Evolutionary conservation across 1,139 yeast species (phyloP).

Genomic region (Taphrina sp.): DNA sequence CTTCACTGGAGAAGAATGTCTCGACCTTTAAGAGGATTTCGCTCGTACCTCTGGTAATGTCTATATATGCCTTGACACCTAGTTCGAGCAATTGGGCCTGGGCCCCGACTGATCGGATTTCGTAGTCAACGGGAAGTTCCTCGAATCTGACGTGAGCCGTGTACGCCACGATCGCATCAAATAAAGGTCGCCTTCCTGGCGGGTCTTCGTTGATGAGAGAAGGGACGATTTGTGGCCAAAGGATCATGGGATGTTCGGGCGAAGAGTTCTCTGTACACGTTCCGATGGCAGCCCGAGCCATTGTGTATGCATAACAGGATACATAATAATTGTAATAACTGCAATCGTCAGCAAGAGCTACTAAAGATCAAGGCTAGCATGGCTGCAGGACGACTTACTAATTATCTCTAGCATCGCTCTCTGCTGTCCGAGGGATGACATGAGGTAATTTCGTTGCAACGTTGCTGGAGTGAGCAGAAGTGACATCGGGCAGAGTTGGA

Average conservation of each 20-base stretch:
- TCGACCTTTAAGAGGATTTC: slow-evolving; percentile 10
- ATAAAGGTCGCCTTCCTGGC: slow-evolving; percentile 16
- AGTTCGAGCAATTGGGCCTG: slow-evolving; percentile 10
- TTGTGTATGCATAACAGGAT: neutral
- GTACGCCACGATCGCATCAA: slow-evolving; percentile 18
- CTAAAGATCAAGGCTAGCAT: neutral
- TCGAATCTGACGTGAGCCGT: slow-evolving; percentile 23
- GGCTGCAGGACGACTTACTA: neutral
- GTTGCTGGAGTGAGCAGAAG: neutral
- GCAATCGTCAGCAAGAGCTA: neutral
- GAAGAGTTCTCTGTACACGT: neutral
- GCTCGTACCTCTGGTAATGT: slow-evolving; percentile 5
- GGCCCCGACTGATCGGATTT: slow-evolving; percentile 6
- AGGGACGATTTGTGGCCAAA: slow-evolving; percentile 14
- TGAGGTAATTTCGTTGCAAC: neutral
- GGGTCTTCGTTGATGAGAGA: slow-evolving; percentile 27
- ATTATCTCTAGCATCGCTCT: slow-evolving; percentile 3
- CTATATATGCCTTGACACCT: slow-evolving; percentile 15
- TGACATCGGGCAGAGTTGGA: neutral
- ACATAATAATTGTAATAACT: slow-evolving; percentile 9
- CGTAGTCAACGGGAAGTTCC: slow-evolving; percentile 2
- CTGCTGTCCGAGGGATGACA: neutral
- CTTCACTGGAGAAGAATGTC: neutral
- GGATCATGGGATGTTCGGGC: neutral
- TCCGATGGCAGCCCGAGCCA: too few species aligned